Evolutionary conservation across 306 rosid genomes (phyloP), one percentile per base, ranked within the genome.

Genomic region (Begonia masoniana): DNA sequence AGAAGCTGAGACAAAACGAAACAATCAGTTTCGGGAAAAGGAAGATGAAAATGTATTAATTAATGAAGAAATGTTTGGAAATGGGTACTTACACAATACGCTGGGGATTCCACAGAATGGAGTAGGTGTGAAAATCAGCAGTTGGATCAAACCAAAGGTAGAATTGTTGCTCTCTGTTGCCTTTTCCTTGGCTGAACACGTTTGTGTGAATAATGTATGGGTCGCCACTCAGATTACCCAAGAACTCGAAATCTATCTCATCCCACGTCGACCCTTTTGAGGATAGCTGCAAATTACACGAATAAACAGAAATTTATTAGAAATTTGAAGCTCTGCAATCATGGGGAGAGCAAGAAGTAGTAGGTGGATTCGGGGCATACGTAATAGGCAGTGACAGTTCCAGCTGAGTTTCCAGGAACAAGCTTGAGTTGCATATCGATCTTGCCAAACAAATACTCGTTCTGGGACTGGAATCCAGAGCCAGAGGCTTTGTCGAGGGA

Each of bases 391-490:
- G 94, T 78, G 69, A 83, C 84, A 0, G 74, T 75, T 63, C 87
- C 94, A 46, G 94, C 94, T 7, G 94, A 83, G 55, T 80, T 80
- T 10, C 77, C 79, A 8, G 85, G 68, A 7, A 84, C 85, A 13
- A 84, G 88, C 63, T 80, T 84, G 54, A 77, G 57, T 55, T 80
- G 82, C 79, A 75, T 66, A 66, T 80, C 79, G 52, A 84, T 62
- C 17, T 68, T 74, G 8, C 69, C 82, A 10, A 59, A 74, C 13
- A 79, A 74, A 41, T 52, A 79, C 31, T 78, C 65, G 21, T 74
- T 74, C 56, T 69, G 78, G 49, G 95, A 78, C 17, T 67, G 86
- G 63, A 84, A 78, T 46, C 94, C 94, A 41, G 89, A 81, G 62
- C 94, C 94, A 58, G 94, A 76, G 57, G 62, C 39, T 4, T 15